These are phyloP conservation scores for Hypoxylon sp. DNA, from an alignment of 2,329 filamentous ascomycete species.

Conservation along the genomic window DNA sequence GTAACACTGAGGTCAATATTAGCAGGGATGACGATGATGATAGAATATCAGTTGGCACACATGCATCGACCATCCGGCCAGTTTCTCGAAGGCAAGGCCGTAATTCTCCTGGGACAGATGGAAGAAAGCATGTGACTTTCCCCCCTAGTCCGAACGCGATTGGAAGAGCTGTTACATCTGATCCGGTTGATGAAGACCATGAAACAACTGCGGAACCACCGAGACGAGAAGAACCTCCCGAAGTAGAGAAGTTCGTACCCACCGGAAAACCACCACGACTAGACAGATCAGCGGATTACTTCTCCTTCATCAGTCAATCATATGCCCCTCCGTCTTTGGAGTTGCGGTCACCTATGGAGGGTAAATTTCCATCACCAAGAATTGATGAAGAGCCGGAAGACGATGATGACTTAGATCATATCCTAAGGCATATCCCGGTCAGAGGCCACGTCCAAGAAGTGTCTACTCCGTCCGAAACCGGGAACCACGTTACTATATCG, in stretches of 20 bases:
- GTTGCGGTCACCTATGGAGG: constrained; percentile 46
- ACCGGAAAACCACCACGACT: constrained; percentile 36
- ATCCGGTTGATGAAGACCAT: constrained; percentile 17
- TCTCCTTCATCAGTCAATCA: constrained; percentile 52
- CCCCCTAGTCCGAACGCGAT: constrained; percentile 36
- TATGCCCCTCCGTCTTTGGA: constrained; percentile 52
- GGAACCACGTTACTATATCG: constrained; percentile 15
- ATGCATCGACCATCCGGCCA: constrained; percentile 50
- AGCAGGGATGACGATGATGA: constrained; percentile 45
- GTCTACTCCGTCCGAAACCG: constrained; percentile 16
- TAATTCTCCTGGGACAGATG: constrained; percentile 28
- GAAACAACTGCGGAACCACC: constrained; percentile 12
- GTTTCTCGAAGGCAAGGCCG: constrained; percentile 42
- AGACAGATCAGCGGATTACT: constrained; percentile 52
- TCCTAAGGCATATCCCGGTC: constrained; percentile 26
- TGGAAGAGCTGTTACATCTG: constrained; percentile 39
- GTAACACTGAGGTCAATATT: constrained; percentile 21
- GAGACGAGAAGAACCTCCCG: constrained; percentile 3
- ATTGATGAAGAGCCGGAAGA: constrained; percentile 46
- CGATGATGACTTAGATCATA: constrained; percentile 42
- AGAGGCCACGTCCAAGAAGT: constrained; percentile 30
- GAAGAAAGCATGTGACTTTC: constrained; percentile 36
- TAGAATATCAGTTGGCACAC: constrained; percentile 45
- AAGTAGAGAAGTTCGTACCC: constrained; percentile 7
- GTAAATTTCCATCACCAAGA: constrained; percentile 42